Evolutionary conservation across 2,329 filamentous ascomycete genomes (phyloP), one percentile per base, ranked within the genome.

Genomic region (Fusarium albidum): DNA sequence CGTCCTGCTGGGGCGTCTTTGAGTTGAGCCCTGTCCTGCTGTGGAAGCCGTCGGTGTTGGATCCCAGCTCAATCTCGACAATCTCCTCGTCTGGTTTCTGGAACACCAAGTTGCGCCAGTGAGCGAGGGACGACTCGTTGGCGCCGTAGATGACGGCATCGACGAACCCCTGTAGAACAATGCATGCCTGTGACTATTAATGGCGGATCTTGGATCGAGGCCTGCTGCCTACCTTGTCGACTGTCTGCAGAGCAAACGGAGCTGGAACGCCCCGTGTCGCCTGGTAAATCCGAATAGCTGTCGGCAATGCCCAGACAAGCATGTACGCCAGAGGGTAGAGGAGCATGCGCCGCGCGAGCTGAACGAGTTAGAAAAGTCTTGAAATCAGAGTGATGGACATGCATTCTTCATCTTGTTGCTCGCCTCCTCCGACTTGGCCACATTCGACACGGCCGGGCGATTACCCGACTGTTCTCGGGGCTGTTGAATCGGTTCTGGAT

Each of bases 251-350:
- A 15, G 18, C 27, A 25, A 52, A 52, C 2, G 49, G 49, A 21
- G 49, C 49, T 12, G 28, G 35, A 26, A 29, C n/a, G 25, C 41
- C 49, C 18, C 18, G n/a, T 5, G 49, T 46, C 13, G 49, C 27
- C 21, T 52, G 49, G 28, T 52, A 52, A 13, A 52, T 52, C 39
- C 49, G 34, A 17, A 52, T 17, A 15, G 28, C 17, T 14, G 49
- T 52, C 15, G 49, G 49, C 6, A 52, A 31, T n/a, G 35, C 8
- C 49, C 49, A 52, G 26, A 52, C n/a, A 26, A 52, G 49, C 49
- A 52, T 52, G 15, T 52, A 52, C 10, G 49, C 49, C 14, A 52
- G 12, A n/a, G 49, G 49, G 46, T 52, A 52, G 33, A 52, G 28
- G 8, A 52, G 41, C 49, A 52, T 52, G 12, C 43, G 33, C 11